These are phyloP conservation scores for Ambrosia hybrid DNA, from an alignment of 140 eudicot species.

Conservation along the genomic window DNA sequence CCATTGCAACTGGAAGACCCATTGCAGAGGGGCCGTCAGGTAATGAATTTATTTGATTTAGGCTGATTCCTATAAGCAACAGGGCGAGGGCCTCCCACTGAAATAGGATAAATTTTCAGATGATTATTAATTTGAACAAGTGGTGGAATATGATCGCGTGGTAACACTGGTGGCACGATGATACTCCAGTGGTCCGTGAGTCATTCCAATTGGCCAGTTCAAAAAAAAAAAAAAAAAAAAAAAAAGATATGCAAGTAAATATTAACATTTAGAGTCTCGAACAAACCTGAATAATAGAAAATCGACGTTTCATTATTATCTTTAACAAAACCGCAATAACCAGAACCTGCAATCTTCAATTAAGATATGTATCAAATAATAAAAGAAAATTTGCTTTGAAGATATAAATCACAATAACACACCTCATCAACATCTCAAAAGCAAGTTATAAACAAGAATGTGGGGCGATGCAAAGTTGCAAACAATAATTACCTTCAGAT, in stretches of 20 bases:
- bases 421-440: too few relatives aligned
- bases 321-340: constrained; percentile 86
- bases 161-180: too few relatives aligned
- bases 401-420: background rate
- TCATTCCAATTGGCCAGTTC: too few relatives aligned
- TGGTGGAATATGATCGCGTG: background rate
- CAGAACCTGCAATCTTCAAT: constrained; percentile 63
- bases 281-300: constrained; percentile 93
- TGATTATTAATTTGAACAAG: background rate
- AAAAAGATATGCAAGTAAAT: background rate
- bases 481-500: constrained; percentile 67
- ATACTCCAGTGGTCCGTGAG: too few relatives aligned
- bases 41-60: constrained; percentile 84
- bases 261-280: background rate
- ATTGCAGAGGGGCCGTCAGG: constrained; percentile 78
- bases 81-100: constrained; percentile 99
- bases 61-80: constrained; percentile 91
- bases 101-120: background rate
- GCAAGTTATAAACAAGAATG: background rate
- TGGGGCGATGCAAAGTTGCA: constrained; percentile 13
- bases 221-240: too few relatives aligned
- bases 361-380: background rate
- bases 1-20: constrained; percentile 91
- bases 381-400: background rate
- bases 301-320: constrained; percentile 82